Evolutionary conservation across 2,329 filamentous ascomycete species (phyloP).

Genomic region (Tolypocladium endophyticum): DNA sequence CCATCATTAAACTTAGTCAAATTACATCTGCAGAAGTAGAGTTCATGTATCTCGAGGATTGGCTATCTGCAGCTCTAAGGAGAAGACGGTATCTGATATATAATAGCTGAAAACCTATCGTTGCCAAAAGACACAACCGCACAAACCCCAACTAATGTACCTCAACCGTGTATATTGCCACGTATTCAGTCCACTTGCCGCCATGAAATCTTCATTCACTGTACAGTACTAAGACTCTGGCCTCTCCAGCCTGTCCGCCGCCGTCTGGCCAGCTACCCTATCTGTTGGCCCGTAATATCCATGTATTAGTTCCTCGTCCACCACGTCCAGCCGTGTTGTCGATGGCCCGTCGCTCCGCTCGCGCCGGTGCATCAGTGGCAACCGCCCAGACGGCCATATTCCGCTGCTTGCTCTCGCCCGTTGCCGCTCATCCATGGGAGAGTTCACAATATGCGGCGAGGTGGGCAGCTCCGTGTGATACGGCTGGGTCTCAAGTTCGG

Average conservation of each 20-base stretch:
- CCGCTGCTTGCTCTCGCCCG: slow-evolving; percentile 5
- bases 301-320: slow-evolving; percentile 35
- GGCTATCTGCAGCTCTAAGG: background rate
- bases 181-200: background rate
- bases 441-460: slow-evolving; percentile 12
- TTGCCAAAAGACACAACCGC: background rate
- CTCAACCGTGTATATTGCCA: background rate
- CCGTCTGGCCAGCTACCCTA: slow-evolving; percentile 30
- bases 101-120: background rate
- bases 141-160: background rate
- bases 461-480: slow-evolving; percentile 26
- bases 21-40: too few species aligned
- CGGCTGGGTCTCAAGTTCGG: slow-evolving; percentile 27
- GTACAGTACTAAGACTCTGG: slow-evolving; percentile 1
- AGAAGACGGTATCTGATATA: background rate
- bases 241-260: slow-evolving; percentile 12
- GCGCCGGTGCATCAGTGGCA: slow-evolving; percentile 15
- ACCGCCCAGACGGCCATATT: slow-evolving; percentile 4
- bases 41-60: too few species aligned
- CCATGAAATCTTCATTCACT: background rate
- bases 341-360: slow-evolving; percentile 12
- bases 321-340: slow-evolving; percentile 14
- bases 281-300: slow-evolving; percentile 34
- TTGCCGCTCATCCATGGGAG: slow-evolving; percentile 10
- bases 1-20: too few species aligned